Conservation (phyloP, 2,329 filamentous ascomycete species). For the Trichoderma simmonsii region DNA sequence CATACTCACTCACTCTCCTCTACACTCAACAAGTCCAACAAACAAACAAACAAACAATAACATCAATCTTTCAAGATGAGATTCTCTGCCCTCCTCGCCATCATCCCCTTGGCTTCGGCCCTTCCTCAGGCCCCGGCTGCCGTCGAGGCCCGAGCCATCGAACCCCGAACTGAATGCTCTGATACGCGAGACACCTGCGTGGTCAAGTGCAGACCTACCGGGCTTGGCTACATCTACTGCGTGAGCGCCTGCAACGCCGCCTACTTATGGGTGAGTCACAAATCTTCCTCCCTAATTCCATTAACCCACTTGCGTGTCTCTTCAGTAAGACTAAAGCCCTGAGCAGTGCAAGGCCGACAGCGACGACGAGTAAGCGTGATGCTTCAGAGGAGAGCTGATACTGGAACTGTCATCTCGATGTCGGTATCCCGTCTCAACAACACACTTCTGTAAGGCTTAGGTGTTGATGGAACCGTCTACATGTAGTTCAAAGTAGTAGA, state of each 20-base stretch:
- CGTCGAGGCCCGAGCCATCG: not conserved
- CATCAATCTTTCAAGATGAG: not conserved
- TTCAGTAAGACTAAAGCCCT: not conserved
- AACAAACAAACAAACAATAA: not conserved
- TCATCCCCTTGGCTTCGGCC: not conserved
- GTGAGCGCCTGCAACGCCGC: not conserved
- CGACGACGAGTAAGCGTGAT: not conserved
- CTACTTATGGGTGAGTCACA: not conserved
- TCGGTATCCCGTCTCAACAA: not conserved
- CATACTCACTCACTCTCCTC: not conserved
- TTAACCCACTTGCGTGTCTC: not conserved
- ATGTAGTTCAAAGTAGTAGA: not conserved
- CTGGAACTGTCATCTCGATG: not conserved
- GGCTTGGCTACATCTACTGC: not conserved
- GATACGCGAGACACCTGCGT: not conserved
- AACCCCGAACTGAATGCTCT: not conserved
- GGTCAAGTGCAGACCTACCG: not conserved
- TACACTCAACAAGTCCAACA: not conserved
- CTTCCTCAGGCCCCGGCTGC: not conserved
- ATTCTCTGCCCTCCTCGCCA: not conserved
- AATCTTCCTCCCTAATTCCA: not conserved
- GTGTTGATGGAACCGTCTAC: not conserved
- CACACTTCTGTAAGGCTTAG: not conserved
- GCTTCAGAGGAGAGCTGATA: not conserved
- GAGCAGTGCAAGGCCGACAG: not conserved